Base-by-base conservation (phyloP, 116 monocot species). In the Papilionanthe hybrid region DNA sequence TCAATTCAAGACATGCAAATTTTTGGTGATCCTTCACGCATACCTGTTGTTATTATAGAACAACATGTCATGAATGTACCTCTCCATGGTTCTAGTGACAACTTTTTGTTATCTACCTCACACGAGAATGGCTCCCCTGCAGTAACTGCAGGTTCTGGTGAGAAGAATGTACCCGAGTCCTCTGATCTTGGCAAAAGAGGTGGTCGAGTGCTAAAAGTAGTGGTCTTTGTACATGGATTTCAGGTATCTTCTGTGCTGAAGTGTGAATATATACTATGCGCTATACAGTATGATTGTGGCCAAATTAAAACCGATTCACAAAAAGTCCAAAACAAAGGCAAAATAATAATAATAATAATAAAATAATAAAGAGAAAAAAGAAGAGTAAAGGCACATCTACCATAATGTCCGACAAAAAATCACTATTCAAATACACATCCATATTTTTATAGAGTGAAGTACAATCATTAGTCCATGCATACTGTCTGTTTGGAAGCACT, bases 151-250 rank as follows among this genome's bases (percentile, higher is more conserved):
- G 83, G 58, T 17, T 22, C 32, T 68, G 53, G 74, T 66, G 86
- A 86, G 56, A 81, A 75, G 55, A n/a, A 41, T 72, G 37, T 77
- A 7, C 53, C 80, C 0, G 88, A 81, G 55, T 66, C 77, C 42
- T 60, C 81, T 83, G 86, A 53, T 55, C 28, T 75, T 73, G 30
- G 49, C 13, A 87, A 82, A 79, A 87, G 66, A 81, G 81, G 67
- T 68, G 83, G 77, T 22, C 87, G 93, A 6, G 57, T 84, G 22
- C 79, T 98, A 29, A 88, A 85, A 84, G 83, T 87, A 45, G 95
- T 90, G 19, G 77, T 98, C 76, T 98, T 98, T 86, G 98, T 98
- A 66, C 98, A 94, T 89, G 98, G 98, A 79, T 98, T 98, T 93
- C 98, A 98, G 98, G 98, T 83, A 90, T 55, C 56, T 69, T 73